phyloP scores from a whole-genome alignment of 495 filamentous ascomycete species.

The Geoglossum glabrum region DNA sequence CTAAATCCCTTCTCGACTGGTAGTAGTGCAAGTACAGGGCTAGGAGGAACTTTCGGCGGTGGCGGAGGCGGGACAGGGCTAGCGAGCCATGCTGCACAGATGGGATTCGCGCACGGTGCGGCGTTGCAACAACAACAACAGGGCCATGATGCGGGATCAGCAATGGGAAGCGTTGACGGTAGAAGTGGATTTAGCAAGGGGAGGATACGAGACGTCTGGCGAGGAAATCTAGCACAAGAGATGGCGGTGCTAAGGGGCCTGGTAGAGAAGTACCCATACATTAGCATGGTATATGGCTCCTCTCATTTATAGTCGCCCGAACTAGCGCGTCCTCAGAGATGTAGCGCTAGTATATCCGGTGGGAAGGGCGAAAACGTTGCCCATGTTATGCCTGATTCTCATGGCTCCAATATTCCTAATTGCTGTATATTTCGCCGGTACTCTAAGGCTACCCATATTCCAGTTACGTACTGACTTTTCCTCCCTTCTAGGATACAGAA shows the following conservation, averaged over 20 bases:
- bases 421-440: no score
- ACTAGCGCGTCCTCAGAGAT: neutral
- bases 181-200: slow-evolving; percentile 33
- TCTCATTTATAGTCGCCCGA: neutral
- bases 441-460: neutral
- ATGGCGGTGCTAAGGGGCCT: slow-evolving; percentile 60
- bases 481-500: slow-evolving; percentile 59
- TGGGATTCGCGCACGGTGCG: slow-evolving; percentile 64
- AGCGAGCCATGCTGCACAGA: slow-evolving; percentile 72
- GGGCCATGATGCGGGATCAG: slow-evolving; percentile 27
- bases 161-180: slow-evolving; percentile 16
- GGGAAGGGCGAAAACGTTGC: no score
- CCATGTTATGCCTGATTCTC: no score
- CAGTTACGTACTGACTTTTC: neutral
- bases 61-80: slow-evolving; percentile 60
- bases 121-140: slow-evolving; percentile 49
- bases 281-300: slow-evolving; percentile 63
- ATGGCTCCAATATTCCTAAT: no score
- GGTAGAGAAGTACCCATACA: slow-evolving; percentile 78
- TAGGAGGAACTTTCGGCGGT: slow-evolving; percentile 18
- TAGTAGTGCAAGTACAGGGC: slow-evolving; percentile 5
- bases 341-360: neutral
- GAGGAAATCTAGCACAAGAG: slow-evolving; percentile 74
- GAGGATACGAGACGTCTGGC: slow-evolving; percentile 90
- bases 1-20: slow-evolving; percentile 41